These are phyloP conservation scores for Tubosaeta sp. DNA, from an alignment of 768 basidiomycete species.

Conservation along the genomic window DNA sequence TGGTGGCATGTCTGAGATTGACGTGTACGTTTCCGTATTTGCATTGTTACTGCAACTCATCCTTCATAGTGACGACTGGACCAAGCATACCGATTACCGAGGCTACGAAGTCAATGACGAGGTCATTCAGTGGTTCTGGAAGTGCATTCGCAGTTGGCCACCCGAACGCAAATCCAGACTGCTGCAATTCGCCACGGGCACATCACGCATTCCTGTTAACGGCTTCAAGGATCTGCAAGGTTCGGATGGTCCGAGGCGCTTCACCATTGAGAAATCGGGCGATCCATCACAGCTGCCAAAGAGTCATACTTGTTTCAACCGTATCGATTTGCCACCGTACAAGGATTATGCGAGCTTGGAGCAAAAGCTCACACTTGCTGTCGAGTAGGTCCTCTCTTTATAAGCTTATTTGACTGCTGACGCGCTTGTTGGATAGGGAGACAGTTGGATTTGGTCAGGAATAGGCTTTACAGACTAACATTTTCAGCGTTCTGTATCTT, in stretches of 20 bases:
- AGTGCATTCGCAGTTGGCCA: constrained; percentile 96
- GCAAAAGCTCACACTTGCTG: constrained; percentile 90
- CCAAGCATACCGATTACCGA: constrained; percentile 98
- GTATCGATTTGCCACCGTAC: constrained; percentile 97
- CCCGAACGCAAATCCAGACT: constrained; percentile 96
- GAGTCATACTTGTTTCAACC: constrained; percentile 94
- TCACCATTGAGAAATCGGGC: constrained; percentile 98
- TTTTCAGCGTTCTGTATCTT: constrained; percentile 8
- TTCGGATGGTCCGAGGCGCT: constrained; percentile 92
- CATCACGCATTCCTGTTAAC: constrained; percentile 95
- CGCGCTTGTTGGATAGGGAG: constrained; percentile 49
- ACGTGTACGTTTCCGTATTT: constrained; percentile 64
- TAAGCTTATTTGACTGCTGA: constrained; percentile 10
- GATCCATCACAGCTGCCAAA: constrained; percentile 96
- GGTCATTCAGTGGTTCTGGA: constrained; percentile 99
- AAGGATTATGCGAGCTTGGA: constrained; percentile 93
- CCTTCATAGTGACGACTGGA: constrained; percentile 82
- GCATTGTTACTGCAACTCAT: not conserved
- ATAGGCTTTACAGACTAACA: constrained; percentile 35
- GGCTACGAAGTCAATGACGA: constrained; percentile 94
- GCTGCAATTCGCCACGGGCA: constrained; percentile 95
- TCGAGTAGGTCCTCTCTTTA: constrained; percentile 62
- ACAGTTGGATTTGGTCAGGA: constrained; percentile 94
- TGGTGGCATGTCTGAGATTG: constrained; percentile 99
- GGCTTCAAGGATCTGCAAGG: constrained; percentile 99